phyloP scores from a whole-genome alignment of 1,139 yeast species.

The Spathaspora sp. region DNA sequence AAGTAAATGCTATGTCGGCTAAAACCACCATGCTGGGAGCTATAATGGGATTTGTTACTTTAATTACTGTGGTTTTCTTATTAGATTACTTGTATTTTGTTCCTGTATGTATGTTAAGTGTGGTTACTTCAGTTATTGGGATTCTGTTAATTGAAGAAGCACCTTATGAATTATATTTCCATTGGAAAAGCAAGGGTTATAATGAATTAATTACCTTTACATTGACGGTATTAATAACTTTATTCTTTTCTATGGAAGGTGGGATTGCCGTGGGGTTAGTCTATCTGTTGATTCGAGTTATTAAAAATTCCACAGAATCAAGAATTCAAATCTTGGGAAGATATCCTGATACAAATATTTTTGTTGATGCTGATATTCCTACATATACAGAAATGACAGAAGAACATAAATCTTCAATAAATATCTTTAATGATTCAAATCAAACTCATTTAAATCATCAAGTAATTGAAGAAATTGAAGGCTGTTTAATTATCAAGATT shows the following conservation, averaged over 20 bases:
- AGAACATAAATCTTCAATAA: constrained; percentile 13
- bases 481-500: constrained; percentile 80
- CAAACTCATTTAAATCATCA: constrained; percentile 38
- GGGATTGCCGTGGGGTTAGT: constrained; percentile 87
- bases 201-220: constrained; percentile 74
- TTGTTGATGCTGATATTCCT: constrained; percentile 72
- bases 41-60: constrained; percentile 72
- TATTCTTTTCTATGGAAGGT: constrained; percentile 82
- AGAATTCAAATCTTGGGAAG: constrained; percentile 88
- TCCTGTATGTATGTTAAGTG: constrained; percentile 81
- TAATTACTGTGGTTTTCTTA: constrained; percentile 61
- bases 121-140: constrained; percentile 81
- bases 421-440: constrained; percentile 37
- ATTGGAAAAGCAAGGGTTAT: constrained; percentile 71
- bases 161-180: constrained; percentile 76
- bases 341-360: constrained; percentile 72
- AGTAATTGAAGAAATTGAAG: constrained; percentile 72
- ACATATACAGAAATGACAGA: constrained; percentile 7
- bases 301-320: constrained; percentile 83
- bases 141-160: constrained; percentile 80
- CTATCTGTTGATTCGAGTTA: constrained; percentile 75
- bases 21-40: constrained; percentile 82
- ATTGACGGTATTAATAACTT: constrained; percentile 69
- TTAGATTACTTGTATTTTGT: constrained; percentile 67
- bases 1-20: constrained; percentile 83